Percentiles rank a stretch among this genome's conserved stretches.
These are phyloP conservation scores for Cucumis sativus DNA, from an alignment of 306 rosid genomes.

Conservation along the genomic window DNA sequence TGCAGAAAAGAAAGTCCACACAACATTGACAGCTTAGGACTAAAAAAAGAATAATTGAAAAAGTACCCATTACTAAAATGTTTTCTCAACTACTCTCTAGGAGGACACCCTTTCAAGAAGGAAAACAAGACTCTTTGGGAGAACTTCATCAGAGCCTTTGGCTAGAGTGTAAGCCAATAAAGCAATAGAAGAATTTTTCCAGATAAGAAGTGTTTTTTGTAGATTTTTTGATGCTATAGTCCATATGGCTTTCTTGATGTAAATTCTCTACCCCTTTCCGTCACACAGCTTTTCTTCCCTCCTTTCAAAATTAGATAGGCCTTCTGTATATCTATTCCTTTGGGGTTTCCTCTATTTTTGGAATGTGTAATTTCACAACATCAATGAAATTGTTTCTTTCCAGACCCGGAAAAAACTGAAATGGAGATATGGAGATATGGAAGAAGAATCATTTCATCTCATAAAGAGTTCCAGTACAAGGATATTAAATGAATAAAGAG, in stretches of 20 bases:
- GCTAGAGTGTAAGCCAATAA: neutral
- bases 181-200: neutral
- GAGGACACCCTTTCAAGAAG: neutral
- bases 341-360: neutral
- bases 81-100: neutral
- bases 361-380: neutral
- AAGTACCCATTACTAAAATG: neutral
- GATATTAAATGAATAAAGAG: neutral
- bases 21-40: neutral
- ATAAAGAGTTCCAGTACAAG: neutral
- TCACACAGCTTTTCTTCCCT: neutral
- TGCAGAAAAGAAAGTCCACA: conserved; percentile 8
- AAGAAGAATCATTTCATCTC: neutral
- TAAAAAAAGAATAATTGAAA: neutral
- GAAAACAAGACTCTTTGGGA: neutral
- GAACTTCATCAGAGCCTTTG: neutral
- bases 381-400: neutral
- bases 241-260: neutral
- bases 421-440: neutral
- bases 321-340: neutral
- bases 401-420: neutral
- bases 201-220: neutral
- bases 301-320: neutral
- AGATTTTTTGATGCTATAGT: neutral
- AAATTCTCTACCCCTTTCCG: neutral